Evolutionary conservation across 2,329 filamentous ascomycete genomes (phyloP).

Genomic region (Penicillium verrucosum): DNA sequence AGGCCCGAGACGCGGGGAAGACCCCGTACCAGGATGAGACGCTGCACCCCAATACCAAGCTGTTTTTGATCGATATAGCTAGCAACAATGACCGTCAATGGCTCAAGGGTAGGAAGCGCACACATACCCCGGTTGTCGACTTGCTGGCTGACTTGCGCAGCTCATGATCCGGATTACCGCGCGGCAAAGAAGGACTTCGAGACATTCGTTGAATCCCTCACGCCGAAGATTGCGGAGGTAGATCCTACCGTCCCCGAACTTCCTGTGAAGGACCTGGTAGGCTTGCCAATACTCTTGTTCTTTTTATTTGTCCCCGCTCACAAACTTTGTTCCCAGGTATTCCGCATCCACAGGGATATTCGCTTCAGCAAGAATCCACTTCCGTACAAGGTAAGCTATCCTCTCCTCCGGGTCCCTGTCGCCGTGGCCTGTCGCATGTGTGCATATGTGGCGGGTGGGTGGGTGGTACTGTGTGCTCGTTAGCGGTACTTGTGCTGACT

Average conservation of each 20-base stretch:
- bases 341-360: conserved; percentile 82
- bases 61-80: conserved; percentile 58
- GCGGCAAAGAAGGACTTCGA: conserved; percentile 77
- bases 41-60: conserved; percentile 62
- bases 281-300: conserved; percentile 15
- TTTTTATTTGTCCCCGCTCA: conserved; percentile 5
- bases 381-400: conserved; percentile 71
- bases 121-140: conserved; percentile 2
- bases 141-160: conserved; percentile 44
- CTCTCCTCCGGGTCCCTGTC: background rate
- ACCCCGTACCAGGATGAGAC: conserved; percentile 56
- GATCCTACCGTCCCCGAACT: conserved; percentile 85
- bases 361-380: conserved; percentile 81
- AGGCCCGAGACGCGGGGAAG: conserved; percentile 59
- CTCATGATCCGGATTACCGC: conserved; percentile 75
- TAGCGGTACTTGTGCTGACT: conserved; percentile 21
- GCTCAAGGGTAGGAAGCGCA: conserved; percentile 54
- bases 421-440: background rate
- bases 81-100: conserved; percentile 62
- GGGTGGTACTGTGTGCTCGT: conserved; percentile 14
- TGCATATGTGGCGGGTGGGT: conserved; percentile 1
- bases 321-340: conserved; percentile 51
- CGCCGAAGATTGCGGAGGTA: conserved; percentile 64
- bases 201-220: conserved; percentile 70
- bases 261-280: conserved; percentile 74